phyloP scores from a whole-genome alignment of 1,284 basidiomycete genomes.

The Sphaerobolus stellatus region DNA sequence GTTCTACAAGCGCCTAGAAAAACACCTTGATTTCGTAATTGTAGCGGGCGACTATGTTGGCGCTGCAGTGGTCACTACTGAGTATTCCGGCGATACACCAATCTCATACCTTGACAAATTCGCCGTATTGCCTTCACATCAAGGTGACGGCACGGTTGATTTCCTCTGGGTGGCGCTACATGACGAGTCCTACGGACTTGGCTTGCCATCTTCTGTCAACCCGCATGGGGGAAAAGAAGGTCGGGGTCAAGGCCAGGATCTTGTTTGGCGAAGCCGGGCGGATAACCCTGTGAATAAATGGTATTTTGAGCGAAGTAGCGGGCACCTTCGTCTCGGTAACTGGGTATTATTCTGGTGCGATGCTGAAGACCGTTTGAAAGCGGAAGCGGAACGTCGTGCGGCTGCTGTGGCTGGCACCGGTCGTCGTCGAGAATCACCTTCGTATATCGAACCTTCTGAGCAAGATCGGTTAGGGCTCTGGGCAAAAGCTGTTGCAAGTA shows the following conservation, averaged over 20 bases:
- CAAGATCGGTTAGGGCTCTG: conserved; percentile 72
- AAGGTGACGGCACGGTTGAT: conserved; percentile 98
- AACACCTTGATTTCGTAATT: conserved; percentile 87
- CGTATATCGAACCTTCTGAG: conserved; percentile 83
- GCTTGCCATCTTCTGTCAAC: conserved; percentile 91
- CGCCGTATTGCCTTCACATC: conserved; percentile 90
- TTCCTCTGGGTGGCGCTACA: conserved; percentile 99
- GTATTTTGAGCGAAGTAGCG: conserved; percentile 97
- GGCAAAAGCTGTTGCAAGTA: conserved; percentile 70
- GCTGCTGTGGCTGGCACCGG: conserved; percentile 51
- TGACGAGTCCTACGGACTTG: conserved; percentile 97
- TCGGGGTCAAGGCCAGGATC: conserved; percentile 85
- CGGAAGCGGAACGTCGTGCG: conserved; percentile 22
- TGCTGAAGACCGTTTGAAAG: conserved; percentile 78
- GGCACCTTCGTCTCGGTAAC: conserved; percentile 78
- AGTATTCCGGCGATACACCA: conserved; percentile 42
- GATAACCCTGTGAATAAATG: conserved; percentile 98
- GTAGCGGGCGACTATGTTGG: conserved; percentile 96
- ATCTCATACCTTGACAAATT: conserved; percentile 99
- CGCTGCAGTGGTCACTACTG: conserved; percentile 92
- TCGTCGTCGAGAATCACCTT: conserved; percentile 51
- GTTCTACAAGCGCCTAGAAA: conserved; percentile 80
- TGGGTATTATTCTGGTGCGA: conserved; percentile 99
- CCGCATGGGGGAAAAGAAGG: conserved; percentile 92
- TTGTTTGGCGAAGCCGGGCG: conserved; percentile 92